Conservation (phyloP, 1,284 basidiomycete species). For the Cryptococcus jaspeensis region DNA sequence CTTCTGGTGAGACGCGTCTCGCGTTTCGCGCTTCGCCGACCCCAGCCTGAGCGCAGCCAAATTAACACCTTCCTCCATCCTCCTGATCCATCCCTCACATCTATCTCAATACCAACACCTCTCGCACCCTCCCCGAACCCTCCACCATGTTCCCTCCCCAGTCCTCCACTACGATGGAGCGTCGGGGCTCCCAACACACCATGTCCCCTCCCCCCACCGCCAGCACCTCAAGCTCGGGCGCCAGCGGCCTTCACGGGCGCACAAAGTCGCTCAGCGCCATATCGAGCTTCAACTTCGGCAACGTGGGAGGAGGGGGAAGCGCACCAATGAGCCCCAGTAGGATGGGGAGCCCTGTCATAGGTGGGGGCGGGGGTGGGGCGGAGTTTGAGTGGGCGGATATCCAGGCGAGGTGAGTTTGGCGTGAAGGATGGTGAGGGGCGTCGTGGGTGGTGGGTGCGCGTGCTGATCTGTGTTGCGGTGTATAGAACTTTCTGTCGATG, state of each 20-base stretch:
- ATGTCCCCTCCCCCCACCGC: neutral
- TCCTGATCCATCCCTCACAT: neutral
- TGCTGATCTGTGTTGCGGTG: constrained; percentile 6
- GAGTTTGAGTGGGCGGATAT: constrained; percentile 71
- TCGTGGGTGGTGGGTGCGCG: too few species aligned
- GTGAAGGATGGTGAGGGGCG: neutral
- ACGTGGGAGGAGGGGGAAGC: neutral
- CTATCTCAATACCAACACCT: too few species aligned
- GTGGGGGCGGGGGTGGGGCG: constrained; percentile 53
- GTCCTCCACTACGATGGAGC: constrained; percentile 14
- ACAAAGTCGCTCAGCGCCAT: constrained; percentile 24
- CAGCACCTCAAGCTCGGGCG: neutral
- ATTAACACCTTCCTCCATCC: neutral
- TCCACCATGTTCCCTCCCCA: constrained; percentile 9
- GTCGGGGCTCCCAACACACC: constrained; percentile 14
- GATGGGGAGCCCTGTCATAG: constrained; percentile 7
- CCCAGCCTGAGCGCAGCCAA: too few species aligned
- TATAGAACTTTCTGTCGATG: constrained; percentile 50
- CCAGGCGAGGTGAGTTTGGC: constrained; percentile 35
- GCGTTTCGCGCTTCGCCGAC: too few species aligned
- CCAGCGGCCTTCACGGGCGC: constrained; percentile 19
- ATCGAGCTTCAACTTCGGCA: constrained; percentile 5
- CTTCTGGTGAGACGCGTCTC: too few species aligned
- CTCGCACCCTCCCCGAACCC: neutral
- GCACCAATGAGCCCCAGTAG: constrained; percentile 3